A percentile compares a stretch with the other conserved stretches of the same genome.
These are phyloP conservation scores for Xanthoparmelia taractica DNA, from an alignment of 495 filamentous ascomycete genomes.

Conservation along the genomic window DNA sequence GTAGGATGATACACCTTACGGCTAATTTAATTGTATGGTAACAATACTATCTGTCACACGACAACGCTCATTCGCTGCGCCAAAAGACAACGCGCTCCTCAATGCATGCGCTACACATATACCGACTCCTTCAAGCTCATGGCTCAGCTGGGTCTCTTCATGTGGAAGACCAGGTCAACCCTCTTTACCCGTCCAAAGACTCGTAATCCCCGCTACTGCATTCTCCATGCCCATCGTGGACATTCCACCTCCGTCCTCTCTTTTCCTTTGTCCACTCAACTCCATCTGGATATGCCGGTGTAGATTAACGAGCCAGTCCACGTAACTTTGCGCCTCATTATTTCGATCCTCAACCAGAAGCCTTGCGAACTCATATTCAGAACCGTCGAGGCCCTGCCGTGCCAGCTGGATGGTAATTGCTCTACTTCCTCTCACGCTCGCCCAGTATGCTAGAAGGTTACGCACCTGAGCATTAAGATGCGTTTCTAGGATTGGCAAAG, in stretches of 20 bases:
- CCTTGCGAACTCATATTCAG: constrained; percentile 92
- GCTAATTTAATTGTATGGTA: not conserved
- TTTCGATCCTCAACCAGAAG: constrained; percentile 90
- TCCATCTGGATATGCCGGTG: constrained; percentile 89
- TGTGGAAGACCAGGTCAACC: not conserved
- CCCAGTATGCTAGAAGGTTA: constrained; percentile 83
- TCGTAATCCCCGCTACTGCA: constrained; percentile 51
- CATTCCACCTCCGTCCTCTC: constrained; percentile 49
- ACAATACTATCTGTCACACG: not conserved
- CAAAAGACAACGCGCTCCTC: not conserved
- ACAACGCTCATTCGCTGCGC: not conserved
- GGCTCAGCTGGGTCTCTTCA: not conserved
- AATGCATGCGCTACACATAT: not conserved
- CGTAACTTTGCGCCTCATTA: constrained; percentile 94
- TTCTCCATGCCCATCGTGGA: constrained; percentile 37
- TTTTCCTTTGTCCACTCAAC: constrained; percentile 69
- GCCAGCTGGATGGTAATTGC: constrained; percentile 84
- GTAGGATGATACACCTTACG: not conserved
- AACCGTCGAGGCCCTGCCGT: constrained; percentile 86
- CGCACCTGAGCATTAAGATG: constrained; percentile 92
- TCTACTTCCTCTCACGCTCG: constrained; percentile 74
- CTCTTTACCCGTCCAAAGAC: constrained; percentile 22
- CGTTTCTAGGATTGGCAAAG: constrained; percentile 71
- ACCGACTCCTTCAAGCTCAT: not conserved
- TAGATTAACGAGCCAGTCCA: constrained; percentile 95